Base-by-base conservation (phyloP, 345 rosid genomes). In the Diplotaxis tenuifolia region DNA sequence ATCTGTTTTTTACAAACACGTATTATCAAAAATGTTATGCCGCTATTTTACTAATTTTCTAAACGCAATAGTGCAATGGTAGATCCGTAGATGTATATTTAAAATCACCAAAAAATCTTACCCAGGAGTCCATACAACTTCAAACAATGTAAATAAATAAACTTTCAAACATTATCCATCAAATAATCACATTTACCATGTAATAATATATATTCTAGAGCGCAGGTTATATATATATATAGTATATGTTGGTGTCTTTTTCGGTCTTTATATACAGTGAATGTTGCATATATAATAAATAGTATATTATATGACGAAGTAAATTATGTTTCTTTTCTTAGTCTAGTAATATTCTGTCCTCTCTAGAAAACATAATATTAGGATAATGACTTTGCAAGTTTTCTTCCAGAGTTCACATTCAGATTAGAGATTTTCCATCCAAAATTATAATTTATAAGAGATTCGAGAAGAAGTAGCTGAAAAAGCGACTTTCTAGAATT, bases 401-500 rank as follows among this genome's bases (percentile, higher is more conserved):
- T 52, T 52, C 47, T 75, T 61, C 63, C 1, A 61, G 57, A 52
- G 6, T 19, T 61, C 69, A 75, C 36, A 75, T 36, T 65, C 12
- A 42, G 6, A 15, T 15, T 9, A 20, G 32, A 23, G 8, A 15
- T 62, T 67, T 27, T 5, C 22, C 4, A 68, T 36, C 11, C 54
- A 53, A 62, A 69, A 10, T 7, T 61, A 52, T 25, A 53, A 29
- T 23, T 9, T 50, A 47, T 50, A 59, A 23, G 19, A 50, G 56
- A 15, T 34, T 60, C 61, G 29, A 34, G 68, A 61, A 52, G 12
- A 61, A 23, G 6, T 0, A 27, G 38, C 19, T 0, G 32, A 27
- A 32, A 68, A 68, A 36, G 49, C 15, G 16, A 29, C 74, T 62
- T 68, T 68, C 70, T 75, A 68, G 64, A 75, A 62, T 36, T 38